Conservation (phyloP, 2,329 filamentous ascomycete species). For the Coniosporium tulheliwenetii region DNA sequence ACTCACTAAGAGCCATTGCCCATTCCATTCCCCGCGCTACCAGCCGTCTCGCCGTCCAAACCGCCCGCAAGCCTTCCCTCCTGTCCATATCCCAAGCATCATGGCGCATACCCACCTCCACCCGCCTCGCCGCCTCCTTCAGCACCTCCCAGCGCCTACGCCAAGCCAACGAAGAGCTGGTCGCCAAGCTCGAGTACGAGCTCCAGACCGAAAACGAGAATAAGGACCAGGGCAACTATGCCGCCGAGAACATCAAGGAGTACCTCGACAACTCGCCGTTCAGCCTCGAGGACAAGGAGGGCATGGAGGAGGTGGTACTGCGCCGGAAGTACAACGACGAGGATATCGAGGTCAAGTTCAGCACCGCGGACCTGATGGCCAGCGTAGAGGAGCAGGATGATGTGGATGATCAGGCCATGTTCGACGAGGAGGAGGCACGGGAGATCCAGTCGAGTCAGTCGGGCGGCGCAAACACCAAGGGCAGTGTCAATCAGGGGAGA, state of each 20-base stretch:
- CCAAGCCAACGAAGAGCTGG: slow-evolving; percentile 58
- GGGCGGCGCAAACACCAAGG: slow-evolving; percentile 40
- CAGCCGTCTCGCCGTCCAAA: slow-evolving; percentile 22
- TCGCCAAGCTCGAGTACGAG: slow-evolving; percentile 73
- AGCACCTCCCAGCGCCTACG: slow-evolving; percentile 20
- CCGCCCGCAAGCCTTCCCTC: slow-evolving; percentile 17
- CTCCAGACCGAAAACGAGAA: slow-evolving; percentile 71
- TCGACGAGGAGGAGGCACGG: slow-evolving; percentile 19
- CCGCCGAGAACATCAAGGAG: slow-evolving; percentile 60
- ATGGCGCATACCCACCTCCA: slow-evolving; percentile 14
- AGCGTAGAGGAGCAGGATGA: slow-evolving; percentile 30
- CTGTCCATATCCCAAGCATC: slow-evolving; percentile 12
- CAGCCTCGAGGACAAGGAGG: slow-evolving; percentile 56
- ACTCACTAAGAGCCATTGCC: slow-evolving; percentile 27
- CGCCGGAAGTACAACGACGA: slow-evolving; percentile 75
- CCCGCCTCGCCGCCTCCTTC: slow-evolving; percentile 22
- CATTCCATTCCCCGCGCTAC: slow-evolving; percentile 27
- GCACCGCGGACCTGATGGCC: slow-evolving; percentile 63
- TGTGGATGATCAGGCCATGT: slow-evolving; percentile 30
- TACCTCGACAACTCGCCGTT: slow-evolving; percentile 79
- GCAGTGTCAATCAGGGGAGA: slow-evolving; percentile 37
- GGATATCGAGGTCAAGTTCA: slow-evolving; percentile 71
- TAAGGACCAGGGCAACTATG: slow-evolving; percentile 54
- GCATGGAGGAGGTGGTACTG: slow-evolving; percentile 77
- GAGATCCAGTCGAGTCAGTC: slow-evolving; percentile 30